phyloP scores from a whole-genome alignment of 148 eudicot species.

The Salicornia ramosissima region DNA sequence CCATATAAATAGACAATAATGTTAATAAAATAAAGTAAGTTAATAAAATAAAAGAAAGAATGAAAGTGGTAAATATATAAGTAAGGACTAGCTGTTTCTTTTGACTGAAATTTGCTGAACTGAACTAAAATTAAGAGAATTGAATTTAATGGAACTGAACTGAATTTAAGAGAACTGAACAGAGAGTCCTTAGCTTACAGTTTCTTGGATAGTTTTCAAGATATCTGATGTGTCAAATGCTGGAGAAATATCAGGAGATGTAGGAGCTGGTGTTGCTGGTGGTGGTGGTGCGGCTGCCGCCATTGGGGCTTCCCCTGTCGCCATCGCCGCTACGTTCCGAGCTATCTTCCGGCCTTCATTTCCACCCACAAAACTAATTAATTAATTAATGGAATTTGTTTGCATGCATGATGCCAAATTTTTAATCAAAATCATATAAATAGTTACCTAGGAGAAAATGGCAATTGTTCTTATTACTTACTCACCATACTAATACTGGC shows the following conservation, averaged over 20 bases:
- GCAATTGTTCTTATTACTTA: no score
- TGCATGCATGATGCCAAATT: no score
- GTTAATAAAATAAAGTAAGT: neutral
- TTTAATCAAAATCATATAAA: no score
- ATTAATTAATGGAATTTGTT: no score
- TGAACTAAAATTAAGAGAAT: no score
- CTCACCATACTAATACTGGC: no score
- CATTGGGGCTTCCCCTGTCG: slow-evolving; percentile 68
- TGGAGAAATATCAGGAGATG: slow-evolving; percentile 4
- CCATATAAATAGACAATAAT: neutral
- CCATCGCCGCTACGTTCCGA: slow-evolving; percentile 72
- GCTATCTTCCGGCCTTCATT: slow-evolving; percentile 58
- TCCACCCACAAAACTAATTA: neutral
- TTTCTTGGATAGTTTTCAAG: slow-evolving; percentile 54
- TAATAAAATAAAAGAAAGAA: neutral
- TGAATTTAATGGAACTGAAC: neutral
- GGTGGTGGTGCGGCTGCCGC: slow-evolving; percentile 13
- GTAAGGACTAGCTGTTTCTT: no score
- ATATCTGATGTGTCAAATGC: slow-evolving; percentile 61
- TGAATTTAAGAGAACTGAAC: no score
- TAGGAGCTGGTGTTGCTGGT: neutral
- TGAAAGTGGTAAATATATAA: neutral
- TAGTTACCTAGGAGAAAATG: no score
- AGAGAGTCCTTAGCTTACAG: no score
- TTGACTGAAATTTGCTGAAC: no score